A percentile compares a stretch with the other conserved stretches of the same genome.
Conservation (phyloP, 306 rosid genomes). For the Sesbania bispinosa region DNA sequence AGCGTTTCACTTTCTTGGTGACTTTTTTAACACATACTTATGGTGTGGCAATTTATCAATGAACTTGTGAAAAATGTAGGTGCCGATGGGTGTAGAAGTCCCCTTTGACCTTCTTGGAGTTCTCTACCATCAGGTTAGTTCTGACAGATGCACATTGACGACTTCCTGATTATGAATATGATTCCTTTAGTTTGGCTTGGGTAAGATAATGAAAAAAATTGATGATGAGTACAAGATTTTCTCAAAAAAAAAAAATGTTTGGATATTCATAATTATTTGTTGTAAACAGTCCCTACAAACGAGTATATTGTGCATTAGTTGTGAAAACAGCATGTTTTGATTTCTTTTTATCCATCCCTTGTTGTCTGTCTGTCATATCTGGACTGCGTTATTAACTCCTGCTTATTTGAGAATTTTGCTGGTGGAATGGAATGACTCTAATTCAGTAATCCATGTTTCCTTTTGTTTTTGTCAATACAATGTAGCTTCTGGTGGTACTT, state of each 20-base stretch:
- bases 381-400: background rate
- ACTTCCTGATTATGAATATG: constrained; percentile 7
- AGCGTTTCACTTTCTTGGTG: background rate
- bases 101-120: constrained; percentile 77
- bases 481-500: background rate
- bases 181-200: constrained; percentile 24
- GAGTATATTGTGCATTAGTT: background rate
- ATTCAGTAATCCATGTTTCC: background rate
- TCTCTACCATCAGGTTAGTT: constrained; percentile 76
- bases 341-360: constrained; percentile 13
- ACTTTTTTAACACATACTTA: background rate
- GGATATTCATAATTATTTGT: background rate
- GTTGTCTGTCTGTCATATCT: background rate
- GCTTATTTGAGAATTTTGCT: background rate
- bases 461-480: background rate
- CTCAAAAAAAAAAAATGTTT: background rate
- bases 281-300: background rate
- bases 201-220: background rate
- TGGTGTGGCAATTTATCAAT: background rate
- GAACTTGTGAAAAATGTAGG: constrained; percentile 40
- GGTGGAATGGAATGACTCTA: background rate
- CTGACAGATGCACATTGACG: constrained; percentile 3
- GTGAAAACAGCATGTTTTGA: constrained; percentile 8
- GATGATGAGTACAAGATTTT: background rate
- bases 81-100: constrained; percentile 87